Percentiles rank a stretch among this genome's conserved stretches.
These are phyloP conservation scores for Thermothelomyces thermophilus DNA, from an alignment of 2,329 filamentous ascomycete genomes.

Conservation along the genomic window DNA sequence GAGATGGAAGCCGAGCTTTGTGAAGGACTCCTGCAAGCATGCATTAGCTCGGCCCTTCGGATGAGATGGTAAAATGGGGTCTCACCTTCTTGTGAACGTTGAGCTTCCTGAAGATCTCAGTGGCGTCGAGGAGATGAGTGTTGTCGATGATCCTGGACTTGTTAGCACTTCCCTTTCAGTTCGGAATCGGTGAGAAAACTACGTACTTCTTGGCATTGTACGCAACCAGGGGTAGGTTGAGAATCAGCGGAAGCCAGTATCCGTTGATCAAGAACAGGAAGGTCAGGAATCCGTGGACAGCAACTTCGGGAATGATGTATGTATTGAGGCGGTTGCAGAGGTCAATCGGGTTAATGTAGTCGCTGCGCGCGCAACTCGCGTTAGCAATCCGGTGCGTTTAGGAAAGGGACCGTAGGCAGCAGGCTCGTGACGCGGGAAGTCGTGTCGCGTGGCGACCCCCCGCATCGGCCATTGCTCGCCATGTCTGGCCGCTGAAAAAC, in stretches of 20 bases:
- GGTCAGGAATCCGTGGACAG: slow-evolving; percentile 92
- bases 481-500: neutral
- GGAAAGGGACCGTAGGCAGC: slow-evolving; percentile 1
- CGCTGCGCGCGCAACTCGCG: slow-evolving; percentile 45
- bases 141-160: slow-evolving; percentile 81
- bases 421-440: slow-evolving; percentile 3
- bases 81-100: slow-evolving; percentile 96
- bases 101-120: slow-evolving; percentile 98
- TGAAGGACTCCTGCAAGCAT: slow-evolving; percentile 76
- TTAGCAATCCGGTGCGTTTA: slow-evolving; percentile 7
- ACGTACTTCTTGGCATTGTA: slow-evolving; percentile 98
- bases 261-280: slow-evolving; percentile 96
- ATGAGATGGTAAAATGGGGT: too few relatives aligned
- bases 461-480: neutral
- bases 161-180: slow-evolving; percentile 25
- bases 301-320: slow-evolving; percentile 98
- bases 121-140: slow-evolving; percentile 92
- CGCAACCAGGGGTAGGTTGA: slow-evolving; percentile 84
- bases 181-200: neutral
- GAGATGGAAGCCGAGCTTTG: slow-evolving; percentile 97
- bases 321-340: slow-evolving; percentile 99
- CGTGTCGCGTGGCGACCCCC: neutral
- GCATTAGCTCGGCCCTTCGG: slow-evolving; percentile 11
- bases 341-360: slow-evolving; percentile 99
- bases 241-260: slow-evolving; percentile 88